Conservation (phyloP, 495 filamentous ascomycete genomes). For the Ascobolus immersus region DNA sequence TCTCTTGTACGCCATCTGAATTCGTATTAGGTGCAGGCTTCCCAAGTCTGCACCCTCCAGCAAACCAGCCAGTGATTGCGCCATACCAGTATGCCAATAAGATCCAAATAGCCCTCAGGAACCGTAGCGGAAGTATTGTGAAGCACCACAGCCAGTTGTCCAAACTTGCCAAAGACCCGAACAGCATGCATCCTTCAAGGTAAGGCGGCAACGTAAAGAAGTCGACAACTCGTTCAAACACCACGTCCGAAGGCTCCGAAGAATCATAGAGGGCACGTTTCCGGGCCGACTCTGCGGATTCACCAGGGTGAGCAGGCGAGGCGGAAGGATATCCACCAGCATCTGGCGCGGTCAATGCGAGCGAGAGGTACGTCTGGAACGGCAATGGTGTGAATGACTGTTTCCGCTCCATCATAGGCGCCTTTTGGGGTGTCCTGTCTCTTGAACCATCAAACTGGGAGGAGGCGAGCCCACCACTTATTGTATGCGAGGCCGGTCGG, state of each 20-base stretch:
- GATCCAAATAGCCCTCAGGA: conserved; percentile 57
- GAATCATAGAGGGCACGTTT: conserved; percentile 31
- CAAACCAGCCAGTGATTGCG: conserved; percentile 9
- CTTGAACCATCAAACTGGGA: not conserved
- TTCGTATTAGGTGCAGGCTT: conserved; percentile 3
- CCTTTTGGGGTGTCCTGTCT: not conserved
- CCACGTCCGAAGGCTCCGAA: conserved; percentile 90
- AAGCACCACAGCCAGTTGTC: conserved; percentile 97
- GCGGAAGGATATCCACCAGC: not conserved
- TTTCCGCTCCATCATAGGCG: not conserved
- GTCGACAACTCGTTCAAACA: conserved; percentile 78
- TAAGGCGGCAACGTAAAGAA: conserved; percentile 58
- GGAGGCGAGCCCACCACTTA: not conserved
- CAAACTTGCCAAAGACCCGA: conserved; percentile 70
- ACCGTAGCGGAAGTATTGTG: conserved; percentile 76
- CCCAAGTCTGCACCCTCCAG: conserved; percentile 7
- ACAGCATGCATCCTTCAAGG: conserved; percentile 64
- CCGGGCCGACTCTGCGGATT: conserved; percentile 1
- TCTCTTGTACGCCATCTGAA: too few relatives aligned
- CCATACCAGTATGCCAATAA: conserved; percentile 41
- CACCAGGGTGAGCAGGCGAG: conserved; percentile 2
- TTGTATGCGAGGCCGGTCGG: not conserved
- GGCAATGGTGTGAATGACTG: conserved; percentile 13
- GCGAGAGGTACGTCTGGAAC: conserved; percentile 14
- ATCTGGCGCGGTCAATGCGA: conserved; percentile 13